These are phyloP conservation scores for Cyclotella sp. DNA, from an alignment of 108 stramenopile genomes.

Conservation along the genomic window DNA sequence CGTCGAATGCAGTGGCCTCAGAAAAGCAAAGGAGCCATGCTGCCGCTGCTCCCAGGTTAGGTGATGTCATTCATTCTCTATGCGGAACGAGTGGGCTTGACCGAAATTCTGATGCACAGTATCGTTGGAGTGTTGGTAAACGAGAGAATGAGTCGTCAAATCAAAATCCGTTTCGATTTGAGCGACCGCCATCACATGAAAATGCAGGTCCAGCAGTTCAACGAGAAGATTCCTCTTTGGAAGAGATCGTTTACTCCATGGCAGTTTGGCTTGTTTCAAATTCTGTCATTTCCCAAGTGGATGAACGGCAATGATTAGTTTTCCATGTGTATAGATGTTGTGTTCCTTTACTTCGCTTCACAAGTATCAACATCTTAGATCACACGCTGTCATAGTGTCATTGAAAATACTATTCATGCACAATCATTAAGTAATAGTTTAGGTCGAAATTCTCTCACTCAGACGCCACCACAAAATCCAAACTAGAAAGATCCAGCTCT, in stretches of 20 bases:
- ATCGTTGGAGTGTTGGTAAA: not conserved
- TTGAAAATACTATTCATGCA: not conserved
- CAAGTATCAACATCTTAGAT: too few relatives aligned
- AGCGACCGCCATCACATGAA: not conserved
- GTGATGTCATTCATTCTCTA: conserved; percentile 39
- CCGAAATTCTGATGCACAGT: not conserved
- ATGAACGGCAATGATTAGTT: conserved; percentile 44
- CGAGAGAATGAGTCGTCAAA: not conserved
- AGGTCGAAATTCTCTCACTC: not conserved
- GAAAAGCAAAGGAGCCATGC: not conserved
- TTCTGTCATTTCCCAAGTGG: conserved; percentile 59
- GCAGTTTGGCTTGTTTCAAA: conserved; percentile 71
- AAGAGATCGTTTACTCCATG: conserved; percentile 68
- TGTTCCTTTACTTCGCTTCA: too few relatives aligned
- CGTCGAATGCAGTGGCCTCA: conserved; percentile 19
- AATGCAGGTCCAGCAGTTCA: not conserved
- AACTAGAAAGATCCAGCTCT: not conserved
- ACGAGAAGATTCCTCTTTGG: conserved; percentile 17
- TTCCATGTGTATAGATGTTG: not conserved
- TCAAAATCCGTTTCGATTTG: not conserved
- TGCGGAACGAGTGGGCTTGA: conserved; percentile 3
- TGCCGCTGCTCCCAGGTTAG: conserved; percentile 34
- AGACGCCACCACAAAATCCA: not conserved
- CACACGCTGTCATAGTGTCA: too few relatives aligned
- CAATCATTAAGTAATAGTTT: not conserved